phyloP scores from a whole-genome alignment of 1,284 basidiomycete genomes.

The Somion occarium region DNA sequence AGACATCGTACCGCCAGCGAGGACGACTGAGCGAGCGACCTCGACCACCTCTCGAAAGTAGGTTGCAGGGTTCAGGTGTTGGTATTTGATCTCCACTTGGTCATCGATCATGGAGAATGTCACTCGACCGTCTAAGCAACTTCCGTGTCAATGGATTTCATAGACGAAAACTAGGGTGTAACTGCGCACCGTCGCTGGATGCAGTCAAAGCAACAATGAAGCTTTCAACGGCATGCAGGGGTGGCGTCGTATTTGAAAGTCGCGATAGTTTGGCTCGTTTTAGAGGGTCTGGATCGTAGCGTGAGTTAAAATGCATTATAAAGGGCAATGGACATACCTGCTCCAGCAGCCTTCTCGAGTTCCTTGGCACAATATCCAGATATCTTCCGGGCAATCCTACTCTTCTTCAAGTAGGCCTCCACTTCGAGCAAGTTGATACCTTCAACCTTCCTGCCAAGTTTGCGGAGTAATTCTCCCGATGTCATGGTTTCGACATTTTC shows the following conservation, averaged over 20 bases:
- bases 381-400: constrained; percentile 79
- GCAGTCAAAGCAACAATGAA: constrained; percentile 84
- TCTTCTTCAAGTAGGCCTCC: constrained; percentile 78
- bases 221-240: constrained; percentile 80
- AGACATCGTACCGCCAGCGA: constrained; percentile 98
- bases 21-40: constrained; percentile 74
- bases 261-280: constrained; percentile 29
- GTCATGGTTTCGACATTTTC: constrained; percentile 50
- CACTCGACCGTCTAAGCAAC: constrained; percentile 57
- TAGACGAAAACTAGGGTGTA: not conserved
- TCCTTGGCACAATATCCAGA: constrained; percentile 76
- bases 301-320: constrained; percentile 7
- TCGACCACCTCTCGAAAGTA: constrained; percentile 82
- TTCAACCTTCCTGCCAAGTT: constrained; percentile 63
- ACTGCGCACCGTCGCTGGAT: constrained; percentile 69
- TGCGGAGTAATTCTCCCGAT: constrained; percentile 57
- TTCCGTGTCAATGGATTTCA: not conserved
- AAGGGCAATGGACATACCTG: constrained; percentile 22
- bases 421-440: constrained; percentile 82
- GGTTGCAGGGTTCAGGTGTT: constrained; percentile 91
- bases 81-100: constrained; percentile 78
- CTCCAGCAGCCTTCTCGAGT: constrained; percentile 44
- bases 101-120: constrained; percentile 46
- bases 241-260: constrained; percentile 48
- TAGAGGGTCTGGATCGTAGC: constrained; percentile 21